Base-by-base conservation (phyloP, 2,329 filamentous ascomycete genomes). In the Raffaelea ambrosiae region DNA sequence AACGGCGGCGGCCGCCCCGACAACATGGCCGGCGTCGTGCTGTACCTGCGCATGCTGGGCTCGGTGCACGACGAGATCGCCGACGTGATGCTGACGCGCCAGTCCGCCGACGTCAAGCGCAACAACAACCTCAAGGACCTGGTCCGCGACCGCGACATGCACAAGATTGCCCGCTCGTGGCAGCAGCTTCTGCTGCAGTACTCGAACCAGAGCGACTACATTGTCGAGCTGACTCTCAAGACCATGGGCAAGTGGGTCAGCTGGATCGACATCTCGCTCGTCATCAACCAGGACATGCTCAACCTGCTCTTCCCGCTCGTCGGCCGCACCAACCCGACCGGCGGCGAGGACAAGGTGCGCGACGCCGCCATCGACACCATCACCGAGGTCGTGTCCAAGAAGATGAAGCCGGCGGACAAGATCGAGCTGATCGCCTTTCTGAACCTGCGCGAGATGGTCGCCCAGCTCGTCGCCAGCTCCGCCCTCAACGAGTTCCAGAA, bases 51-150 rank as follows among this genome's bases (percentile, higher is more conserved):
- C 45, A 81, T 96, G 54, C 76, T 97, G 42, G 79, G 84, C 55
- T 93, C 90, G 31, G 84, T 98, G 42, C 93, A 98, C 61, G 93
- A 98, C 59, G 93, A 98, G 66, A 96, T 98, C 59, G 93, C 91
- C 54, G 93, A 98, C 67, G 83, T 93, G 57, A 76, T 97, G 54
- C 77, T 97, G 46, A 81, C 84, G 43, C 81, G 91, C 36, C 83
- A 88, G 45, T 79, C 77, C 40, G 79, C 78, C 48, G 89, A 97
- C 61, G 80, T 85, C 56, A 91, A 88, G 65, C 83, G 86, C 53
- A 94, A 95, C 62, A 88, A 83, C 21, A 82, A 90, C 54, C 74
- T 98, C 55, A 98, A 98, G 66, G 94, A 98, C 64, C 69, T 93
- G 57, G 80, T 98, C 47, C 81, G 93, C 52, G 81, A 81, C 54